Evolutionary conservation across 371 early-diverging fungal species (phyloP), one percentile per base, ranked within the genome.

Genomic region (Rhizomucor pusillus): DNA sequence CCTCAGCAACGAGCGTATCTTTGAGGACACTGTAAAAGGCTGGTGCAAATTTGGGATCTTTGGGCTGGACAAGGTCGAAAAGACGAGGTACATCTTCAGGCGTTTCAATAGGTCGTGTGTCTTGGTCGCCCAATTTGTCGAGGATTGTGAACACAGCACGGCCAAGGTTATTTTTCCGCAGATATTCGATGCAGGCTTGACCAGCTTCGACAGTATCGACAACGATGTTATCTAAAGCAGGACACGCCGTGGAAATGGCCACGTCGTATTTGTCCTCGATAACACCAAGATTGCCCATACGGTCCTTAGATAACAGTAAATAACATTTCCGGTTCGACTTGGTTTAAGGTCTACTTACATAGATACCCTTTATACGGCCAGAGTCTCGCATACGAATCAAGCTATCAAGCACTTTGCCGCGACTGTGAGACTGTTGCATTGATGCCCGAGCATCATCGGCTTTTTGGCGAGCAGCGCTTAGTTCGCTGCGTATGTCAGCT

Each of bases 231-330:
- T 97, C 90, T 46, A 99, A 79, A 5, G 78, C 71, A 5, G 87
- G 82, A 49, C 95, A 95, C 0, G 97, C 92, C 3, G 98, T 97
- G 3, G 95, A 93, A 14, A 99, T 86, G 0, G 99, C 99, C 2
- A 96, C 87, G 63, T 98, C 99, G 69, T 95, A 99, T 63, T 87
- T 88, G 53, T 87, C 88, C 54, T 94, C 95, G 59, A 99, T 95
- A 0, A 89, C 85, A 47, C 99, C 99, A 12, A 99, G 77, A 52
- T 94, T 93, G 19, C 97, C 98, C n/a, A 99, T 73, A 24, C 98
- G 88, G 29, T 98, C 99, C 77, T 69, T 51, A 33, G 16, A 40
- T 5, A 46, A 19, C 1, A 22, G 12, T 35, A 34, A 46, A n/a
- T 47, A 34, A 19, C 29, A 12, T 19, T 43, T 1, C 18, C 7